These are phyloP conservation scores for Dothistroma pini DNA, from an alignment of 2,329 filamentous ascomycete genomes.

Conservation along the genomic window DNA sequence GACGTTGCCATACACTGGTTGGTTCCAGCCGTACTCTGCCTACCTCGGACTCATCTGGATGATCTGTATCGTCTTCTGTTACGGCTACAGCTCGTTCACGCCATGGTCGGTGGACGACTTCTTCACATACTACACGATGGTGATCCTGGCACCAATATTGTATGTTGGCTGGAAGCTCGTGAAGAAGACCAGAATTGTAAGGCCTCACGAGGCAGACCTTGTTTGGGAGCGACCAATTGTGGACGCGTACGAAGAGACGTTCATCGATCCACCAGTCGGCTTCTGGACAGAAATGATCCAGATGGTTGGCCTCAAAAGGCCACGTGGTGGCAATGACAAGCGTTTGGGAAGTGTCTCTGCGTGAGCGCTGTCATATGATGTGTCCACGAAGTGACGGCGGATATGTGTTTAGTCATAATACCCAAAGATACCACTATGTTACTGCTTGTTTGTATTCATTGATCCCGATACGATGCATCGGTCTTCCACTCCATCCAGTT, in stretches of 20 bases:
- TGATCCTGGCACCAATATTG: slow-evolving; percentile 51
- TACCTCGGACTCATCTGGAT: slow-evolving; percentile 25
- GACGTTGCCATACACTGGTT: slow-evolving; percentile 55
- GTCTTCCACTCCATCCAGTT: background rate
- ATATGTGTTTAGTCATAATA: background rate
- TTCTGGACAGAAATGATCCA: slow-evolving; percentile 55
- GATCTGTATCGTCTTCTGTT: slow-evolving; percentile 41
- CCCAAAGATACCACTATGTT: background rate
- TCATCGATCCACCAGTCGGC: slow-evolving; percentile 47
- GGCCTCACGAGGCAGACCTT: slow-evolving; percentile 55
- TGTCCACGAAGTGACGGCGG: background rate
- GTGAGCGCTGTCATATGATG: background rate
- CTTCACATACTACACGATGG: slow-evolving; percentile 54
- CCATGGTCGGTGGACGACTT: slow-evolving; percentile 43
- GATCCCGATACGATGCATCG: background rate
- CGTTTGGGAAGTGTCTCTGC: slow-evolving; percentile 3
- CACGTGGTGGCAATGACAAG: slow-evolving; percentile 14
- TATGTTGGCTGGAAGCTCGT: slow-evolving; percentile 62
- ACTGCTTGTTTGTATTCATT: background rate
- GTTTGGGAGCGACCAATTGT: slow-evolving; percentile 61
- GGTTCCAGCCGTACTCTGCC: slow-evolving; percentile 53
- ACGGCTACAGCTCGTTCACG: slow-evolving; percentile 52
- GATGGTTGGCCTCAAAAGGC: slow-evolving; percentile 38
- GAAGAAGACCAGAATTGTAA: slow-evolving; percentile 56
- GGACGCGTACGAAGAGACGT: slow-evolving; percentile 55